phyloP scores from a whole-genome alignment of 768 basidiomycete genomes.

The Tylopilus sp. region DNA sequence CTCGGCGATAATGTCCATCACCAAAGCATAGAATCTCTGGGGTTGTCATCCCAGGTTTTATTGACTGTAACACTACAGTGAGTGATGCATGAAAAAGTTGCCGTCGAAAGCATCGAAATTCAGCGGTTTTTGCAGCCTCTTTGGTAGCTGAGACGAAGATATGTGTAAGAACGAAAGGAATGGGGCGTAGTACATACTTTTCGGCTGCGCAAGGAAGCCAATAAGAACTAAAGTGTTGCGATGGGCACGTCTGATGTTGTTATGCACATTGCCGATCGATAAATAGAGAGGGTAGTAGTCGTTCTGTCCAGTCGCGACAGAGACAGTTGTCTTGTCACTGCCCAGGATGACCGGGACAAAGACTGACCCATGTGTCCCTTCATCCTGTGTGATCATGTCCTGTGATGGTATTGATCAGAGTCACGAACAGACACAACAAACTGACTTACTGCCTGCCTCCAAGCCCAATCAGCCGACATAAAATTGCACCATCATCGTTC shows the following conservation, averaged over 20 bases:
- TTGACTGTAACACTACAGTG: not conserved
- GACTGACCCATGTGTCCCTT: not conserved
- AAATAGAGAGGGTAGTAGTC: not conserved
- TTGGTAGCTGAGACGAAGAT: not conserved
- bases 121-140: not conserved
- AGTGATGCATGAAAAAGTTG: not conserved
- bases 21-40: not conserved
- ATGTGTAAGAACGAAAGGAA: too few relatives aligned
- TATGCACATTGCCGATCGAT: not conserved
- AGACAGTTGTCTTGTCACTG: not conserved
- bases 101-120: not conserved
- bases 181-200: not conserved
- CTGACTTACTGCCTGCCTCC: not conserved
- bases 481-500: not conserved
- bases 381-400: not conserved
- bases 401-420: not conserved
- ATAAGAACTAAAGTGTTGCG: not conserved
- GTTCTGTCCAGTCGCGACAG: not conserved
- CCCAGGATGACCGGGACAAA: not conserved
- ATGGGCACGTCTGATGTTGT: not conserved
- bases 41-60: not conserved
- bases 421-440: not conserved
- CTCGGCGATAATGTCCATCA: not conserved
- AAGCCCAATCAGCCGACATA: not conserved
- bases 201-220: not conserved